These are phyloP conservation scores for Penicillium mononematosum DNA, from an alignment of 495 filamentous ascomycete genomes.

Conservation along the genomic window DNA sequence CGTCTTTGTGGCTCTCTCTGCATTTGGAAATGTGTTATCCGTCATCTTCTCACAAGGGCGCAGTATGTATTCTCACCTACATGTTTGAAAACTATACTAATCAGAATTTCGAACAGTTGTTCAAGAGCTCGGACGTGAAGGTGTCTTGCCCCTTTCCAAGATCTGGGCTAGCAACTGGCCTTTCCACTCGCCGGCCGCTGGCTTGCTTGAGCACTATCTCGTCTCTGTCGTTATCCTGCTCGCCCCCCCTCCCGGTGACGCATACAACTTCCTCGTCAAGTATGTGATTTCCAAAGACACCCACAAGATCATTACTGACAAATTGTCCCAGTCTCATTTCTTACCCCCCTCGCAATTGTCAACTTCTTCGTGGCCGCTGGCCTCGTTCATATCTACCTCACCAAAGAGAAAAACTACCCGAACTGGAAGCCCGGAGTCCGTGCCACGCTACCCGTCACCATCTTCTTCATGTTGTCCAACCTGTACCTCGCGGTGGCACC, in stretches of 20 bases:
- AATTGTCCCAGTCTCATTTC: constrained; percentile 50
- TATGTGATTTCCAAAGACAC: constrained; percentile 31
- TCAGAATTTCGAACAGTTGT: constrained; percentile 37
- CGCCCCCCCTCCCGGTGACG: constrained; percentile 62
- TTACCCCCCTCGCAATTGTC: constrained; percentile 60
- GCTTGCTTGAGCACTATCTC: constrained; percentile 61
- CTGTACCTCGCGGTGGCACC: constrained; percentile 61
- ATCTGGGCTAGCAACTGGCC: constrained; percentile 66
- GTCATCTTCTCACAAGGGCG: constrained; percentile 70
- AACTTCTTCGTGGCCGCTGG: constrained; percentile 58
- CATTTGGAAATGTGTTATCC: constrained; percentile 67
- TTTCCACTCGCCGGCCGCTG: constrained; percentile 59
- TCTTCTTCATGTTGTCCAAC: constrained; percentile 57
- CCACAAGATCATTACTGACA: constrained; percentile 26
- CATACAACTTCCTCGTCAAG: constrained; percentile 64
- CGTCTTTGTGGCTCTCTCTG: constrained; percentile 70
- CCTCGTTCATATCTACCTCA: constrained; percentile 57
- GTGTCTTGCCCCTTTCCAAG: constrained; percentile 58
- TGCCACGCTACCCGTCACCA: constrained; percentile 43
- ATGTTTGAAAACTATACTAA: constrained; percentile 6
- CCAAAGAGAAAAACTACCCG: constrained; percentile 40
- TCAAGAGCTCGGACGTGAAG: constrained; percentile 66
- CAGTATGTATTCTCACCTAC: constrained; percentile 29
- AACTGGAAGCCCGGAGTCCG: constrained; percentile 38
- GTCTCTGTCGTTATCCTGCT: constrained; percentile 61